Conservation (phyloP, 305 asterid species). For the Solanum hybrid region DNA sequence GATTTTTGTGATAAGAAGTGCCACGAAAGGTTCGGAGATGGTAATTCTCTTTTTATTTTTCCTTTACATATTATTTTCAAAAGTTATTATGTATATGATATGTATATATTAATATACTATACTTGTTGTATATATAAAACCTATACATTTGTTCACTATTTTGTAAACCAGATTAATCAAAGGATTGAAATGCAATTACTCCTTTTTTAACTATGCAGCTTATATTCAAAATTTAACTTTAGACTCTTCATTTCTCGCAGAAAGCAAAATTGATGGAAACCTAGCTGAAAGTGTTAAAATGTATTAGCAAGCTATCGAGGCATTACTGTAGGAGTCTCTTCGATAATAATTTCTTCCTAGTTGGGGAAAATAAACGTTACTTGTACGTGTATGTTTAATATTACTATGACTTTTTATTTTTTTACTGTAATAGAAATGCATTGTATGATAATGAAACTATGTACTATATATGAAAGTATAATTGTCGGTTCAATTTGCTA, state of each 20-base stretch:
- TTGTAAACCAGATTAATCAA: neutral
- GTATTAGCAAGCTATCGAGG: neutral
- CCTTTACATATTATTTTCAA: neutral
- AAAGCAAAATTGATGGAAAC: neutral
- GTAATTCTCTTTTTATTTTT: slow-evolving; percentile 9
- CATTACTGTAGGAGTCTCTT: neutral
- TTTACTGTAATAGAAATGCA: neutral
- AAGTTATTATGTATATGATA: no score
- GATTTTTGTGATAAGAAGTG: slow-evolving; percentile 49
- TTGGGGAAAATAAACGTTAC: neutral
- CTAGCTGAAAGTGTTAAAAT: neutral
- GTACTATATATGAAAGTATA: neutral
- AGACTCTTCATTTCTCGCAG: neutral
- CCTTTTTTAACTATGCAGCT: neutral
- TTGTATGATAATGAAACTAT: neutral
- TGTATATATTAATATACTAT: no score
- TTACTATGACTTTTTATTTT: neutral
- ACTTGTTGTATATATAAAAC: neutral
- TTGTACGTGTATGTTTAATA: neutral
- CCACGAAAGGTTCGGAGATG: slow-evolving; percentile 49
- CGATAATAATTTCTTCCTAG: neutral
- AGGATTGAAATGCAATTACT: neutral
- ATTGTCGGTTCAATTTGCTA: neutral
- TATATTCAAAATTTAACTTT: neutral
- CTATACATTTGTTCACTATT: neutral